These are phyloP conservation scores for Arachnomyces sp. DNA, from an alignment of 2,329 filamentous ascomycete genomes.

Conservation along the genomic window DNA sequence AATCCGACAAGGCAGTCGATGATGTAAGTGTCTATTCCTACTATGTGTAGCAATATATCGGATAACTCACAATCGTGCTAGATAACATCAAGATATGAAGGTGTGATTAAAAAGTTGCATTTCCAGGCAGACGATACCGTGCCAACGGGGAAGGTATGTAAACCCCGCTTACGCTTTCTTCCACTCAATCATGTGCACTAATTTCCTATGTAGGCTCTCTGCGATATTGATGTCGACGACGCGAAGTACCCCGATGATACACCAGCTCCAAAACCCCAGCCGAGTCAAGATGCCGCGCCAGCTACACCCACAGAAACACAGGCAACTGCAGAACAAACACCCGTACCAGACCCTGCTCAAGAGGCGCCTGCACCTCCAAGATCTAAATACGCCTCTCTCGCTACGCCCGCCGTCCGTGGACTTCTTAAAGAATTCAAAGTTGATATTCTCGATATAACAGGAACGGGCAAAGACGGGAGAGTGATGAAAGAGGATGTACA, in stretches of 20 bases:
- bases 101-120: slow-evolving; percentile 91
- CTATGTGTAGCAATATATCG: neutral
- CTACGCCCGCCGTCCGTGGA: slow-evolving; percentile 87
- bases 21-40: slow-evolving; percentile 35
- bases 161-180: neutral
- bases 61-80: slow-evolving; percentile 49
- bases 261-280: slow-evolving; percentile 11
- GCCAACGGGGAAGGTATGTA: slow-evolving; percentile 65
- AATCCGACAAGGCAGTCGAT: slow-evolving; percentile 84
- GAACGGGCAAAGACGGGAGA: slow-evolving; percentile 83
- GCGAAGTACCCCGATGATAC: slow-evolving; percentile 59
- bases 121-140: slow-evolving; percentile 96
- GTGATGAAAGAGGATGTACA: slow-evolving; percentile 90
- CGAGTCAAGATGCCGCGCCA: slow-evolving; percentile 5
- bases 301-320: slow-evolving; percentile 17
- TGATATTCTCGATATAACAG: slow-evolving; percentile 68
- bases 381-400: slow-evolving; percentile 65
- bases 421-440: slow-evolving; percentile 72
- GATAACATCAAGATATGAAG: slow-evolving; percentile 93
- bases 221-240: slow-evolving; percentile 89
- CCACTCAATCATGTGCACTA: slow-evolving; percentile 6
- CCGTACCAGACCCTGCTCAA: slow-evolving; percentile 7
- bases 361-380: slow-evolving; percentile 13
- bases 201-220: slow-evolving; percentile 56
- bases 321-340: slow-evolving; percentile 5